Evolutionary conservation across 352 stramenopile genomes (phyloP).

Genomic region (Stramenopiles sp.): DNA sequence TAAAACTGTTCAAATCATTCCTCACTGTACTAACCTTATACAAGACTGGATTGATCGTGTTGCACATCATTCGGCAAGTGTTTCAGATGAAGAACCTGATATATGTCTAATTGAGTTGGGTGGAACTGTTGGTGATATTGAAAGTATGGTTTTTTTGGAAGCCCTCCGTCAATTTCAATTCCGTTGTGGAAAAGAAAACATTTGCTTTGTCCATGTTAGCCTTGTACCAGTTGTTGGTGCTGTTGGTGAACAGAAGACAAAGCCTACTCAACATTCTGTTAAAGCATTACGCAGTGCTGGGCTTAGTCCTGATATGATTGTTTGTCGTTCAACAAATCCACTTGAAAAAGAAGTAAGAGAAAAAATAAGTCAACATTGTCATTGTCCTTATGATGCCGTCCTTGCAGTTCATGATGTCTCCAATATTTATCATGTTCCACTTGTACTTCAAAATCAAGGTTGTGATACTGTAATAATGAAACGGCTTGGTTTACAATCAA

Average conservation of each 20-base stretch:
- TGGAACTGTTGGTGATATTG: constrained; percentile 98
- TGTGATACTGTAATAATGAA: constrained; percentile 64
- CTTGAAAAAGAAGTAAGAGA: constrained; percentile 16
- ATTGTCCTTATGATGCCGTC: constrained; percentile 64
- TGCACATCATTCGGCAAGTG: constrained; percentile 65
- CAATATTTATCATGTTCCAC: constrained; percentile 98
- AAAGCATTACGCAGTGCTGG: constrained; percentile 80
- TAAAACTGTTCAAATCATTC: constrained; percentile 93
- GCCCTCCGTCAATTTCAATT: constrained; percentile 95
- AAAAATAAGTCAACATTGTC: constrained; percentile 96
- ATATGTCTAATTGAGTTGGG: constrained; percentile 97
- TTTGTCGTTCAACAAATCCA: constrained; percentile 57
- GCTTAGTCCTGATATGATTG: constrained; percentile 78
- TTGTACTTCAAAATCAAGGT: constrained; percentile 77
- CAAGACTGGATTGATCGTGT: constrained; percentile 91
- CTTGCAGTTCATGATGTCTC: constrained; percentile 91
- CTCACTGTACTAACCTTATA: constrained; percentile 57
- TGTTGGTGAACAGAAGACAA: constrained; percentile 98
- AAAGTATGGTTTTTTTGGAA: constrained; percentile 96
- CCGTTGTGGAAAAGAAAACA: constrained; percentile 78
- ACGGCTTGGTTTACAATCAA: constrained; percentile 39
- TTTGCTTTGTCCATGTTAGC: constrained; percentile 91
- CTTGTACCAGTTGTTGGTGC: constrained; percentile 85
- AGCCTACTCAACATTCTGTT: constrained; percentile 96
- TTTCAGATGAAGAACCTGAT: constrained; percentile 33